Conservation (phyloP, 176 grass and related monocot species). For the Miscanthus lutarioriparius region DNA sequence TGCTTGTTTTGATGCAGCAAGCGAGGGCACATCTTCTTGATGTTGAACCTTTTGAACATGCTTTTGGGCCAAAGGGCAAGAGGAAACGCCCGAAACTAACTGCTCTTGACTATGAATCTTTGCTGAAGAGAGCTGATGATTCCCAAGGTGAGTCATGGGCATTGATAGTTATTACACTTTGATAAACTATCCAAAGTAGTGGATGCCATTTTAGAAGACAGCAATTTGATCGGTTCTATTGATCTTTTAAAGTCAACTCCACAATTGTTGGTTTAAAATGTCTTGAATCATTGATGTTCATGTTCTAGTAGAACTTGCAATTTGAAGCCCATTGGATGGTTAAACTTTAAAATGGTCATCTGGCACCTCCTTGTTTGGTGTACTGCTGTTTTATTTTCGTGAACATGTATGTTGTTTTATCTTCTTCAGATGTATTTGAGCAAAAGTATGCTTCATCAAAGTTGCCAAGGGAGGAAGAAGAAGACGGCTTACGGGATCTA, state of each 20-base stretch:
- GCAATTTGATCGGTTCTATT: neutral
- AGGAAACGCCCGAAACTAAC: constrained; percentile 74
- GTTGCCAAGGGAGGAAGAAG: constrained; percentile 63
- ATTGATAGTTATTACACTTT: neutral
- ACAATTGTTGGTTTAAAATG: neutral
- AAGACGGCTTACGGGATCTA: constrained; percentile 92
- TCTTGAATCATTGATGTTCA: neutral
- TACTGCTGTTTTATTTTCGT: neutral
- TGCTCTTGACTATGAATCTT: constrained; percentile 72
- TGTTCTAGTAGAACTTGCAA: neutral
- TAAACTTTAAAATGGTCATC: neutral
- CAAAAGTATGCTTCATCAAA: constrained; percentile 62
- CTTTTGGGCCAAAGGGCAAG: constrained; percentile 91
- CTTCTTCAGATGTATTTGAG: constrained; percentile 64
- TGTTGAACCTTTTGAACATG: constrained; percentile 79
- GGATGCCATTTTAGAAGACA: neutral
- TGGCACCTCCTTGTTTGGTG: neutral
- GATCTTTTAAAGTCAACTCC: neutral
- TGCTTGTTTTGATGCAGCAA: constrained; percentile 57
- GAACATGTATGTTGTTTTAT: neutral
- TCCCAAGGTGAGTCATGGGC: constrained; percentile 69
- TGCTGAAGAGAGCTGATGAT: constrained; percentile 67
- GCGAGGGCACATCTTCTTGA: constrained; percentile 89
- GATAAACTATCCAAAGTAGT: neutral
- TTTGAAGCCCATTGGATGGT: neutral